Percentiles rank a stretch among this genome's conserved stretches.
Conservation (phyloP, 73 alveolate genomes). For the Stentor coeruleus region DNA sequence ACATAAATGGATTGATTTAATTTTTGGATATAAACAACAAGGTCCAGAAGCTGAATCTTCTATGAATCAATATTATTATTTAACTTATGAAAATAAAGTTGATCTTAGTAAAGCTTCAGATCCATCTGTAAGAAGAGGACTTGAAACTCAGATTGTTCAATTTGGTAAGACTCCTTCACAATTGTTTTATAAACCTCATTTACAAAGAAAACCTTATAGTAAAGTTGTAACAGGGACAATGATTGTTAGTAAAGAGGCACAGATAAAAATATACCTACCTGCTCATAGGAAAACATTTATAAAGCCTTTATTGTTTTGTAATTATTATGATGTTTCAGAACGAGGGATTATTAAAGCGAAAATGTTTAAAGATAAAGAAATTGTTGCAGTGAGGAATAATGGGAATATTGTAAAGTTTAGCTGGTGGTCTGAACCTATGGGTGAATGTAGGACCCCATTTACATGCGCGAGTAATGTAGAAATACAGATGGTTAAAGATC, state of each 20-base stretch:
- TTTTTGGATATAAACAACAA: slow-evolving; percentile 76
- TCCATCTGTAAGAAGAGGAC: slow-evolving; percentile 49
- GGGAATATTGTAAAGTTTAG: neutral
- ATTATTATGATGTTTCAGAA: slow-evolving; percentile 7
- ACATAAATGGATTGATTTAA: slow-evolving; percentile 84
- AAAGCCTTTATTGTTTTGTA: neutral
- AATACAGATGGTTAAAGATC: slow-evolving; percentile 5
- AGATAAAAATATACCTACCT: neutral
- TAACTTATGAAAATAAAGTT: slow-evolving; percentile 65
- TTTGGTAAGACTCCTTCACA: slow-evolving; percentile 87
- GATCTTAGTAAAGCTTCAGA: slow-evolving; percentile 47
- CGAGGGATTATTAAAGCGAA: neutral
- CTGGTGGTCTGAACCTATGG: slow-evolving; percentile 28
- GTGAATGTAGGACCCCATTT: slow-evolving; percentile 7
- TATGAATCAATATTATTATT: slow-evolving; percentile 74
- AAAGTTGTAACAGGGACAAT: slow-evolving; percentile 35
- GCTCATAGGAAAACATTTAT: neutral
- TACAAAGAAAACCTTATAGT: slow-evolving; percentile 43
- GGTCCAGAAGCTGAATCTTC: slow-evolving; percentile 80
- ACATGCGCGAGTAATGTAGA: slow-evolving; percentile 16
- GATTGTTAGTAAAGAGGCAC: neutral
- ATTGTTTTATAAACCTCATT: slow-evolving; percentile 78
- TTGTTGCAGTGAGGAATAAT: slow-evolving; percentile 14
- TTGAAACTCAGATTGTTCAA: slow-evolving; percentile 71
- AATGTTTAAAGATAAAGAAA: slow-evolving; percentile 25